Evolutionary conservation across 2,329 filamentous ascomycete species (phyloP).

Genomic region (Epichloe festucae): DNA sequence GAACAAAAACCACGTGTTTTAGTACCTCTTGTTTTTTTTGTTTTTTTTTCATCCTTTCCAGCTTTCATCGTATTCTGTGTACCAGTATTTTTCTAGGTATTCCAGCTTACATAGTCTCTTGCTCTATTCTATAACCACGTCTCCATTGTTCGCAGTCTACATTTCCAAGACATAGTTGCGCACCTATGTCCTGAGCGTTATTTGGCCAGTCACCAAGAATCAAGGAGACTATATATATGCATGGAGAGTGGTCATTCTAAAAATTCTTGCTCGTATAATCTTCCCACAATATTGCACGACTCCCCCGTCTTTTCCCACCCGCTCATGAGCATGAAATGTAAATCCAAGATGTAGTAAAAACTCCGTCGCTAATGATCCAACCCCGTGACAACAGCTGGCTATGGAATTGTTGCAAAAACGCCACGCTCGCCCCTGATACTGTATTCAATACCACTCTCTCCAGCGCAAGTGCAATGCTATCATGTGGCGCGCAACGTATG

Average conservation of each 20-base stretch:
- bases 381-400: background rate
- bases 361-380: slow-evolving; percentile 27
- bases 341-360: slow-evolving; percentile 11
- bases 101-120: background rate
- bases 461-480: background rate
- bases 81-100: background rate
- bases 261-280: background rate
- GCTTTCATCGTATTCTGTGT: background rate
- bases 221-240: background rate
- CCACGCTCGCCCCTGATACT: background rate
- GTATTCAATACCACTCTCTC: background rate
- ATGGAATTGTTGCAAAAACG: background rate
- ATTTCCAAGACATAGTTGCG: background rate
- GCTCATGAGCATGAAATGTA: background rate
- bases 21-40: background rate
- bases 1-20: background rate
- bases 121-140: too few relatives aligned
- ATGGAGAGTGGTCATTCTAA: background rate
- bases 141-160: too few relatives aligned
- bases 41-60: background rate
- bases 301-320: background rate
- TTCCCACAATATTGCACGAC: background rate
- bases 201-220: background rate
- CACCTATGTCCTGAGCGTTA: background rate
- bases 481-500: background rate